These are phyloP conservation scores for Syzygium syzygioides DNA, from an alignment of 441 rosid genomes.

Conservation along the genomic window DNA sequence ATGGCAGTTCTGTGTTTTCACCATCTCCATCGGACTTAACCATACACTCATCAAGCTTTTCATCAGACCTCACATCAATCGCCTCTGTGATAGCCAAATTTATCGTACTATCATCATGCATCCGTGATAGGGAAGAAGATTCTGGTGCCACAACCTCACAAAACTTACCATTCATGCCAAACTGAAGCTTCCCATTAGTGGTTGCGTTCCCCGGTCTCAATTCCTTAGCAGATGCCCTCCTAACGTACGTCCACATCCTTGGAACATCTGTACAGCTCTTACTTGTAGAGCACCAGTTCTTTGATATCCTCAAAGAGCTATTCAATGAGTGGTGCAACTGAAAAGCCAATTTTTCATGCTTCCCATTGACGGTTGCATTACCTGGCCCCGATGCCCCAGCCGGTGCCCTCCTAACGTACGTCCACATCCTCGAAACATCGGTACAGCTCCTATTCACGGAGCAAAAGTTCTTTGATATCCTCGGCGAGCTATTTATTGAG, in stretches of 20 bases:
- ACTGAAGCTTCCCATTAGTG: not conserved
- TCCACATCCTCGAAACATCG: not conserved
- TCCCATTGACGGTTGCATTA: not conserved
- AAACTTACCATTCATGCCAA: not conserved
- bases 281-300: constrained; percentile 7
- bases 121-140: not conserved
- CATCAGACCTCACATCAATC: not conserved
- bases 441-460: not conserved
- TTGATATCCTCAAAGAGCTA: constrained; percentile 24
- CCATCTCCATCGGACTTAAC: not conserved
- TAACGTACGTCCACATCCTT: not conserved
- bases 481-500: constrained; percentile 22
- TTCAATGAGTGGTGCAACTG: constrained; percentile 22
- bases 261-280: not conserved
- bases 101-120: constrained; percentile 1
- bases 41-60: not conserved
- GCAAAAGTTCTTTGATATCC: constrained; percentile 22
- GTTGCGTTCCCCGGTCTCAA: not conserved
- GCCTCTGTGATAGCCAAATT: constrained; percentile 4
- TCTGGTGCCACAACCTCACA: not conserved
- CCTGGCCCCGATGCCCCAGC: not conserved
- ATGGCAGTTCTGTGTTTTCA: not conserved
- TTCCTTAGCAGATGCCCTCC: not conserved
- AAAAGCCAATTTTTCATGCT: constrained; percentile 19
- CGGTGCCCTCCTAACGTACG: not conserved